Conservation (phyloP, 75 land plant species). For the Cryptomeria japonica region DNA sequence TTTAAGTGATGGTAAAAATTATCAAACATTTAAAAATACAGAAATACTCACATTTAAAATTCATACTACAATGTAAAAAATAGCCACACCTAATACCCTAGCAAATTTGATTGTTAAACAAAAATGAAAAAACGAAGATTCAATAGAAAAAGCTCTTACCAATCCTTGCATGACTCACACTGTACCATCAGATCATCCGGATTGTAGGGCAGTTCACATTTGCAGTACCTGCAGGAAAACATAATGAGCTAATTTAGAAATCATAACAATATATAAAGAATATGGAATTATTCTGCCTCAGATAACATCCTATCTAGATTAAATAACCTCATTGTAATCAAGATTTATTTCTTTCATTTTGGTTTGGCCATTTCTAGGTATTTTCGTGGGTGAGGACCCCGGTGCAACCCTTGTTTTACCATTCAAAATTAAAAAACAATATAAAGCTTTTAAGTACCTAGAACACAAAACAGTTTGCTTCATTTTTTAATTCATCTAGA, state of each 20-base stretch:
- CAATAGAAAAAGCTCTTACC: slow-evolving; percentile 25
- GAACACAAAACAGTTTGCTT: background rate
- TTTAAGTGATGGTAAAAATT: no score
- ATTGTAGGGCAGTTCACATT: slow-evolving; percentile 75
- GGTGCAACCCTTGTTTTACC: no score
- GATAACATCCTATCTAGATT: no score
- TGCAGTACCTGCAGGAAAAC: slow-evolving; percentile 52
- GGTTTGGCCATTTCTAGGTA: no score
- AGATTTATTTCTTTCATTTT: no score
- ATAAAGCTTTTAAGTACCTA: background rate
- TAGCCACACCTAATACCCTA: background rate
- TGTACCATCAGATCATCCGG: slow-evolving; percentile 85
- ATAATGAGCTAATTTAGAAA: background rate
- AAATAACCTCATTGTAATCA: no score
- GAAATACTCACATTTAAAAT: background rate
- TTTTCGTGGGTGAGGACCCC: no score
- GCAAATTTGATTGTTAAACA: background rate
- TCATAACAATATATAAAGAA: background rate
- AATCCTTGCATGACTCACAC: slow-evolving; percentile 75
- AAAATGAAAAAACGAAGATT: background rate
- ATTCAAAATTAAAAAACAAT: no score
- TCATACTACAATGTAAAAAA: background rate
- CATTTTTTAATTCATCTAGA: background rate
- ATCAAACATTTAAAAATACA: no score
- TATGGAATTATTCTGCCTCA: no score